A percentile compares a stretch with the other conserved stretches of the same genome.
phyloP scores from a whole-genome alignment of 805 yeast genomes.

The Wickerhamiella galacta region DNA sequence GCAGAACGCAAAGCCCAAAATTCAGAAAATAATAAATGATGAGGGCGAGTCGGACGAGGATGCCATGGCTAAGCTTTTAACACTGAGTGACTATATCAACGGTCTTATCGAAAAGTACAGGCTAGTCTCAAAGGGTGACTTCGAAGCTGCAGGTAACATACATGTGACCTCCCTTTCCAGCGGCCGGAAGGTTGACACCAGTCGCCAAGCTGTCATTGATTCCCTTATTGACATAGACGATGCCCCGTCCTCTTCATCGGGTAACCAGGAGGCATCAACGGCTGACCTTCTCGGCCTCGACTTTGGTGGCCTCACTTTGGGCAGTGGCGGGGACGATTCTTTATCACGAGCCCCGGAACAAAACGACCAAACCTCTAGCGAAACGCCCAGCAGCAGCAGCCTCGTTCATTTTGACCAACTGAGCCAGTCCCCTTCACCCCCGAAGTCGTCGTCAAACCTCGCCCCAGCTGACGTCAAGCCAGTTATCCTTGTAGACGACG shows the following conservation, averaged over 20 bases:
- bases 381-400: not conserved
- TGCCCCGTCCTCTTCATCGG: conserved; percentile 20
- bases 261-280: conserved; percentile 19
- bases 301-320: conserved; percentile 27
- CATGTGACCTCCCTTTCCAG: conserved; percentile 23
- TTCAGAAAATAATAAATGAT: conserved; percentile 68
- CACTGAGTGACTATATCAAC: conserved; percentile 61
- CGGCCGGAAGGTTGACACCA: conserved; percentile 18
- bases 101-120: conserved; percentile 49
- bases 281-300: conserved; percentile 53
- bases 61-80: conserved; percentile 46
- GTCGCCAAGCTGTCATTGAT: conserved; percentile 26
- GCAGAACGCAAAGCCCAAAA: conserved; percentile 72
- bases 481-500: conserved; percentile 11
- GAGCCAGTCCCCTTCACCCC: conserved; percentile 7
- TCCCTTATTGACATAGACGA: conserved; percentile 67
- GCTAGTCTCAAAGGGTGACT: conserved; percentile 47
- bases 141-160: conserved; percentile 33
- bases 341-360: conserved; percentile 14
- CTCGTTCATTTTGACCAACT: conserved; percentile 17
- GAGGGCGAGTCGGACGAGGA: conserved; percentile 50
- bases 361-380: conserved; percentile 3
- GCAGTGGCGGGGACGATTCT: conserved; percentile 36
- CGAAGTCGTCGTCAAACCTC: not conserved
- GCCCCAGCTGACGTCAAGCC: not conserved